Percentiles rank a stretch among this genome's conserved stretches.
These are phyloP conservation scores for Boletales sp. DNA, from an alignment of 768 basidiomycete species.

Conservation along the genomic window DNA sequence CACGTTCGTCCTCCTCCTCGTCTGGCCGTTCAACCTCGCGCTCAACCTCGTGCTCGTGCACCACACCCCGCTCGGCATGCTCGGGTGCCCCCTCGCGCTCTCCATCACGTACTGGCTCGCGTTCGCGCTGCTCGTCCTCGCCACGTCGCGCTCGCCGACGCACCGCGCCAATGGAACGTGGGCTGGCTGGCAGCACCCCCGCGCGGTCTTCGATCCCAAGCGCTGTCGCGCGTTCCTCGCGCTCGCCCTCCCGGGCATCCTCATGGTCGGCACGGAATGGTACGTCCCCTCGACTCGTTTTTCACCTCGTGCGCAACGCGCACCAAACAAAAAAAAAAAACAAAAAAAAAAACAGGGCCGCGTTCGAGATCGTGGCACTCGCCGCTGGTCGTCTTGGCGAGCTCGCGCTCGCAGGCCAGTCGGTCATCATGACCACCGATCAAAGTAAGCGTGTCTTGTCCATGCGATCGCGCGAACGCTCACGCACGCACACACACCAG, in stretches of 20 bases:
- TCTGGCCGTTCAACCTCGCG: slow-evolving; percentile 63
- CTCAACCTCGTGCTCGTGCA: slow-evolving; percentile 64
- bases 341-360: slow-evolving; percentile 49
- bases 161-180: slow-evolving; percentile 60
- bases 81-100: slow-evolving; percentile 66
- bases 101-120: slow-evolving; percentile 69
- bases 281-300: too few species aligned
- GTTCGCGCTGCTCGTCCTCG: slow-evolving; percentile 51
- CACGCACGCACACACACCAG: slow-evolving; percentile 27
- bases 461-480: not conserved
- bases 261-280: slow-evolving; percentile 84
- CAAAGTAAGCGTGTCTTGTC: slow-evolving; percentile 44
- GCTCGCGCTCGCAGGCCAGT: slow-evolving; percentile 69
- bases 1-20: slow-evolving; percentile 56
- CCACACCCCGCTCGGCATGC: slow-evolving; percentile 55
- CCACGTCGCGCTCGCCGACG: slow-evolving; percentile 46
- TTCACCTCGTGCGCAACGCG: too few species aligned
- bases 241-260: slow-evolving; percentile 71
- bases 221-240: slow-evolving; percentile 58
- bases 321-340: too few species aligned
- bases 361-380: slow-evolving; percentile 79
- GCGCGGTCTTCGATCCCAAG: slow-evolving; percentile 40
- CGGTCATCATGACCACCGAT: slow-evolving; percentile 78
- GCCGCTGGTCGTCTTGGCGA: slow-evolving; percentile 69
- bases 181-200: slow-evolving; percentile 54